Evolutionary conservation across 2,329 filamentous ascomycete genomes (phyloP), one percentile per base, ranked within the genome.

Genomic region (Arthrobotrys entomopaga): DNA sequence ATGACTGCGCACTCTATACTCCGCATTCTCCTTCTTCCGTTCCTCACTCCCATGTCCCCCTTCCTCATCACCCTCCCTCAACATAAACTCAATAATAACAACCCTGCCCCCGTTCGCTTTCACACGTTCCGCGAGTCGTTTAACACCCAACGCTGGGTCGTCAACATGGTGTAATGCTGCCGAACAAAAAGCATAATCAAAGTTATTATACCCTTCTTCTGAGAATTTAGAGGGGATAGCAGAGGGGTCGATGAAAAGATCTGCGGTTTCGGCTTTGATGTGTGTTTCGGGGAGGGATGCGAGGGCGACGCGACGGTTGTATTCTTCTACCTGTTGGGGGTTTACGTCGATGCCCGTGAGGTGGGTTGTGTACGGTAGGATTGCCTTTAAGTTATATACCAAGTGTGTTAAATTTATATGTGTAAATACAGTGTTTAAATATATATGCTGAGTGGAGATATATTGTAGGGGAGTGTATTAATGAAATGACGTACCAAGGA

Each of bases 81-180:
- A 19, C 11, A 74, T 16, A 22, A 74, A 74, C 11, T 74, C 70
- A 16, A 74, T 48, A 3, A 74, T 63, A 15, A 74, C 70, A 2
- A 74, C 50, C 20, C 42, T 53, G n/a, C 63, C 63, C 1, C 50
- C 46, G 20, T 16, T 13, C 2, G 15, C 1, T 46, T 63, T 65
- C 3, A 67, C 50, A 3, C 63, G 42, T 10, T 58, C 70, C 7
- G 70, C 70, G 2, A 74, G 53, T 10, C 58, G 42, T 11, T 16
- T 15, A 1, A 74, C 58, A 10, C 42, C 70, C 1, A 38, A 8
- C 2, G 63, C 50, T 6, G 70, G 63, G 16, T 63, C 24, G 46
- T 74, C 70, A 42, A 74, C 57, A 52, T 74, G 70, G 57, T 74
- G 70, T 2, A 74, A 34, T 15, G 70, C 70, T 1, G 58, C 63